Conservation (phyloP, 495 filamentous ascomycete genomes). For the Talaromyces stipitatus region DNA sequence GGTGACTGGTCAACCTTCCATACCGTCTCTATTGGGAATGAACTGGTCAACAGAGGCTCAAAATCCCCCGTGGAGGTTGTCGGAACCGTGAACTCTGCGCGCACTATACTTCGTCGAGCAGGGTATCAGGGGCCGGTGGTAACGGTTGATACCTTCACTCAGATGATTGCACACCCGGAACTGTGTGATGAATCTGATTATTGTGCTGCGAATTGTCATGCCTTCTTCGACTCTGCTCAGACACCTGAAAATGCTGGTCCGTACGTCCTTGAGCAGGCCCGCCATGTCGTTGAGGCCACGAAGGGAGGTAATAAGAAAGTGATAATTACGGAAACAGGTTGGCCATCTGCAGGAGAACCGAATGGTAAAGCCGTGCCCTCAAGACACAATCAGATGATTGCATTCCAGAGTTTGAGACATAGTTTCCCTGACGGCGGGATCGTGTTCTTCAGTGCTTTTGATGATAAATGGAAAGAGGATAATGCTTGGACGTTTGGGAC, state of each 20-base stretch:
- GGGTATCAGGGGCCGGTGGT: slow-evolving; percentile 72
- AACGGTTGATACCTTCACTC: slow-evolving; percentile 69
- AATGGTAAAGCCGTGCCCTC: slow-evolving; percentile 62
- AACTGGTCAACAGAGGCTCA: slow-evolving; percentile 60
- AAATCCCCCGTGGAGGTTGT: slow-evolving; percentile 44
- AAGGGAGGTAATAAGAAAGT: slow-evolving; percentile 45
- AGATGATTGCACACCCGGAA: slow-evolving; percentile 54
- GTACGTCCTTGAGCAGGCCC: slow-evolving; percentile 49
- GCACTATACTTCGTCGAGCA: slow-evolving; percentile 44
- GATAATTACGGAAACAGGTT: slow-evolving; percentile 73
- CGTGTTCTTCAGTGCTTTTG: slow-evolving; percentile 67
- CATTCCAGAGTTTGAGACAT: slow-evolving; percentile 53
- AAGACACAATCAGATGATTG: slow-evolving; percentile 50
- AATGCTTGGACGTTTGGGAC: slow-evolving; percentile 52
- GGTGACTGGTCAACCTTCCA: slow-evolving; percentile 58
- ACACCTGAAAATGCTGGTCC: slow-evolving; percentile 50
- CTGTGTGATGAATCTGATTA: slow-evolving; percentile 70
- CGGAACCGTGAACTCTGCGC: slow-evolving; percentile 46
- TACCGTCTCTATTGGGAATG: slow-evolving; percentile 73
- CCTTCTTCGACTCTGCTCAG: slow-evolving; percentile 68
- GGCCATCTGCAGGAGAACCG: slow-evolving; percentile 58
- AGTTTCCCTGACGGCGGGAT: slow-evolving; percentile 42
- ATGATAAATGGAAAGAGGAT: slow-evolving; percentile 75
- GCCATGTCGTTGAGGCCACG: slow-evolving; percentile 41
- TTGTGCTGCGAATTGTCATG: slow-evolving; percentile 73